A percentile compares a stretch with the other conserved stretches of the same genome.
Evolutionary conservation across 495 filamentous ascomycete species (phyloP).

Genomic region (Hypoxylon crocopeplum): DNA sequence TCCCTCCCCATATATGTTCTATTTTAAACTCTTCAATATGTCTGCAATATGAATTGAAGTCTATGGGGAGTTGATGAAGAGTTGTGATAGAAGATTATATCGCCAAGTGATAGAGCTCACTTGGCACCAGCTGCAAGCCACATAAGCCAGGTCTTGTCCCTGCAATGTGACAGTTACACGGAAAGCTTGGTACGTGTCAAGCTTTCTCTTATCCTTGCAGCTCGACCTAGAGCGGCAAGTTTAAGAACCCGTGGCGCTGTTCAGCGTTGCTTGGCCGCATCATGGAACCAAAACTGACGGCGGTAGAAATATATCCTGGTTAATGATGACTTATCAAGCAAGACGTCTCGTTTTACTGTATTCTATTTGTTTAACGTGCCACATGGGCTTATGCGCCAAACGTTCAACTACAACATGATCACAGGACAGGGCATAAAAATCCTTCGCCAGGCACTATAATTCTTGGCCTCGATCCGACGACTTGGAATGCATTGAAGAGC

Average conservation of each 20-base stretch:
- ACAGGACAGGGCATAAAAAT: constrained; percentile 1
- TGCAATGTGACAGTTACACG: constrained; percentile 33
- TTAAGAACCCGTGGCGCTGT: constrained; percentile 15
- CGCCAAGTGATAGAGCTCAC: background rate
- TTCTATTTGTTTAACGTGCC: too few relatives aligned
- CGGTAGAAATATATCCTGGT: constrained; percentile 29
- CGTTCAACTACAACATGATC: background rate
- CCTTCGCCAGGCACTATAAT: background rate
- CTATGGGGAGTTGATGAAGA: background rate
- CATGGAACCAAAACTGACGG: constrained; percentile 23
- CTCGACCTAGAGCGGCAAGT: constrained; percentile 24
- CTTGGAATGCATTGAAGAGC: constrained; percentile 4
- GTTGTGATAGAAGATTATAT: constrained; percentile 7
- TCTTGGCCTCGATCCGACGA: constrained; percentile 22
- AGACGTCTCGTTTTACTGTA: background rate
- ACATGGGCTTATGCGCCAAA: constrained; percentile 8
- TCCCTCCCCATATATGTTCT: constrained; percentile 7
- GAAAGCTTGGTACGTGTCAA: constrained; percentile 37
- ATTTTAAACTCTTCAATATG: constrained; percentile 28
- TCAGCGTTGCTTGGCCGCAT: constrained; percentile 28
- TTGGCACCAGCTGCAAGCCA: constrained; percentile 11
- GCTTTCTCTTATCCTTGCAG: constrained; percentile 30
- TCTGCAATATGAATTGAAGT: background rate
- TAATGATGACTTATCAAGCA: constrained; percentile 7
- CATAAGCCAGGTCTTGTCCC: constrained; percentile 16